Evolutionary conservation across 305 asterid genomes (phyloP), one percentile per base, ranked within the genome.

Genomic region (Ruellia speciosa): DNA sequence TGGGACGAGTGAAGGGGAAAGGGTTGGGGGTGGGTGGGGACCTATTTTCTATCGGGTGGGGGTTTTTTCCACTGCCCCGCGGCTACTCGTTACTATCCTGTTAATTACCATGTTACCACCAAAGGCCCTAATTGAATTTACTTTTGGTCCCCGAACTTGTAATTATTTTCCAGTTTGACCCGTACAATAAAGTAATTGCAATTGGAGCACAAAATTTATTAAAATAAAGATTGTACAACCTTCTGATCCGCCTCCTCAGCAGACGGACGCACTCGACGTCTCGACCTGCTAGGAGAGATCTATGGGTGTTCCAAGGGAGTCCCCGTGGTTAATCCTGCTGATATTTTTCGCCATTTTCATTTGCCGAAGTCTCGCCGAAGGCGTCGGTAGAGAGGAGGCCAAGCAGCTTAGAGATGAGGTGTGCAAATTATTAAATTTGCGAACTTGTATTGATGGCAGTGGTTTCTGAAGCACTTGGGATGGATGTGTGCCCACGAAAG

Each of bases 341-440:
- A 64, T 80, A 2, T 49, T 64, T 61, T 72, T 77, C 9, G 75
- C 67, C 60, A 49, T 54, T 62, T 81, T 81, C 47, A 24, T 85
- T 4, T 61, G 66, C 72, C 61, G 52, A 62, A 54, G 72, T 64
- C 58, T 70, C 18, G 79, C 94, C 0, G 96, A 87, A 57, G 89
- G 89, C 69, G 96, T 90, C 62, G 78, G 87, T 60, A 70, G 76
- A 54, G 78, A 81, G 48, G 95, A 87, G 71, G 89, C 96, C 47
- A 77, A 59, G 70, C 73, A 76, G 64, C 96, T 87, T 77, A 80
- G 96, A 75, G 92, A 87, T 64, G 98, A 90, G 94, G 98, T 90
- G 3, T 47, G 49, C 28, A 2, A 35, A 14, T 53, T 52, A 37
- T 59, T 17, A 9, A 18, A 1, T 59, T 7, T 40, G 17, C 2